Evolutionary conservation across 257 asterid species (phyloP).

Genomic region (Cruciata laevipes): DNA sequence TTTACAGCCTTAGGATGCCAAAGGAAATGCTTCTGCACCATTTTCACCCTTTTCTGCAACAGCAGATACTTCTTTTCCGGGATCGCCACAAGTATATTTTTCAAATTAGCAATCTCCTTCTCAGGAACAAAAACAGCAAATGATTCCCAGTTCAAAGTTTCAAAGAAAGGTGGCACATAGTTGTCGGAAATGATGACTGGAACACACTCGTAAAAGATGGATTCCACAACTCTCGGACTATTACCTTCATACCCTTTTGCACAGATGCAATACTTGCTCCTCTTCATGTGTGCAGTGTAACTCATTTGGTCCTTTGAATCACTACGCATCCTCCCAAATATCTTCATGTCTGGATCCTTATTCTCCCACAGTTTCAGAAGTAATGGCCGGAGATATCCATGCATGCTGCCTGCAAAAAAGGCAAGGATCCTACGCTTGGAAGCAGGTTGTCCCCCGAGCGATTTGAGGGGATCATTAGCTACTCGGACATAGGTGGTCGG

Average conservation of each 20-base stretch:
- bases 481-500: slow-evolving; percentile 42
- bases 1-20: background rate
- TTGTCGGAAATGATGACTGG: background rate
- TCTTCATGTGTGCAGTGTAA: background rate
- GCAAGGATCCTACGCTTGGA: slow-evolving; percentile 64
- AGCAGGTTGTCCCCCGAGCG: slow-evolving; percentile 70
- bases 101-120: background rate
- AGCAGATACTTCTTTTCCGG: background rate
- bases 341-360: slow-evolving; percentile 80
- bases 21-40: background rate
- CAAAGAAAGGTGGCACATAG: background rate
- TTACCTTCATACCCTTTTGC: background rate
- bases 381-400: slow-evolving; percentile 82
- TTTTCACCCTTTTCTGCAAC: background rate
- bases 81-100: background rate
- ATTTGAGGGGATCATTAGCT: slow-evolving; percentile 52
- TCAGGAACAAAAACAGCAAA: background rate
- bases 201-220: background rate
- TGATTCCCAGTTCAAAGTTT: background rate
- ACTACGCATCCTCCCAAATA: slow-evolving; percentile 42
- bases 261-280: background rate
- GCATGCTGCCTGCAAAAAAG: slow-evolving; percentile 90
- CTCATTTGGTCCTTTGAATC: slow-evolving; percentile 35
- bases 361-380: slow-evolving; percentile 59
- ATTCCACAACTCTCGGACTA: background rate